phyloP scores from a whole-genome alignment of 2,329 filamentous ascomycete genomes.

The Claviceps sp. region DNA sequence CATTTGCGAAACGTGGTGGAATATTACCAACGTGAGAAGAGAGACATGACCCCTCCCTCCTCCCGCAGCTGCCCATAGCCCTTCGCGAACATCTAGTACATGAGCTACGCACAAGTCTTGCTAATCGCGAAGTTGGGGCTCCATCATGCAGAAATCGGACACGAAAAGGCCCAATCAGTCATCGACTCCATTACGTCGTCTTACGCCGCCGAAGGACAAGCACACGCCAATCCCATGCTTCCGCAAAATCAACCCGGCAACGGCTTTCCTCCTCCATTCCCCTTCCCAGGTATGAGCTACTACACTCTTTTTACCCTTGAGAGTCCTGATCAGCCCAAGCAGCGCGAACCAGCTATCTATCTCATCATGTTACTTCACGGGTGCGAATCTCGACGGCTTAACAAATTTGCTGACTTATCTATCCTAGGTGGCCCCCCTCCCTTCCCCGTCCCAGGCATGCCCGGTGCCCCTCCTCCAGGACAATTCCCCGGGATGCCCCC shows the following conservation, averaged over 20 bases:
- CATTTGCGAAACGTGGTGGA: conserved; percentile 95
- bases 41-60: background rate
- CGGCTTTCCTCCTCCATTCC: conserved; percentile 40
- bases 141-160: conserved; percentile 63
- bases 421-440: conserved; percentile 37
- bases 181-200: conserved; percentile 96
- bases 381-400: conserved; percentile 3
- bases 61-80: background rate
- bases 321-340: conserved; percentile 5
- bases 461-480: conserved; percentile 24
- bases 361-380: background rate
- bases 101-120: no score
- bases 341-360: no score
- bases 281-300: conserved; percentile 43
- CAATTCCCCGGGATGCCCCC: conserved; percentile 27
- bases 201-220: conserved; percentile 87
- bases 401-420: background rate
- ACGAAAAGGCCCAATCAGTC: conserved; percentile 95
- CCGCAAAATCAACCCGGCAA: conserved; percentile 51
- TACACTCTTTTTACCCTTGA: conserved; percentile 7
- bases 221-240: conserved; percentile 73
- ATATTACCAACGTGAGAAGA: conserved; percentile 76
- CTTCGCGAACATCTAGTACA: no score
- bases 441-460: conserved; percentile 46
- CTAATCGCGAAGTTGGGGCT: background rate